phyloP scores from a whole-genome alignment of 306 rosid genomes.

The Herpetospermum pedunculosum region DNA sequence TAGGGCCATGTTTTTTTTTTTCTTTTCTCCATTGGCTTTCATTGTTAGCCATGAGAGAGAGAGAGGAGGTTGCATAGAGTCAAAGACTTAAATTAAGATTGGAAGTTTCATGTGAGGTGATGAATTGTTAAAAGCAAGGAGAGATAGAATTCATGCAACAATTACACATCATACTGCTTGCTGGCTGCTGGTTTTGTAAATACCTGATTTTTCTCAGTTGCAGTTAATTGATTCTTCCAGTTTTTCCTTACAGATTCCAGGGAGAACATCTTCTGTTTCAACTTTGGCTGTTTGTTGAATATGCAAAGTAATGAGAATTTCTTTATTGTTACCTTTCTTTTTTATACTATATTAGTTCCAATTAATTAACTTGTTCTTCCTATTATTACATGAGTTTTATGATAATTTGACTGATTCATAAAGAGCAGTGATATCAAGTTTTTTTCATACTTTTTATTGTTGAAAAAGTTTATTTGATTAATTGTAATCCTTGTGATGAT shows the following conservation, averaged over 20 bases:
- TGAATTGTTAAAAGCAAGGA: conserved; percentile 8
- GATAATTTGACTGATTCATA: too few species aligned
- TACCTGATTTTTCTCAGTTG: conserved; percentile 22
- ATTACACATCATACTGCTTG: conserved; percentile 11
- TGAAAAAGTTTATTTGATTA: too few species aligned
- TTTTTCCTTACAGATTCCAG: background rate
- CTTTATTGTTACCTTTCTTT: background rate
- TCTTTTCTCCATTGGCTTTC: background rate
- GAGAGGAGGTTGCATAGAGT: conserved; percentile 2
- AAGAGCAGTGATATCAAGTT: too few species aligned
- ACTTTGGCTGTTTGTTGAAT: background rate
- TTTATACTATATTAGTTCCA: too few species aligned
- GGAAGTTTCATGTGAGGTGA: conserved; percentile 5
- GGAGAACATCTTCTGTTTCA: background rate
- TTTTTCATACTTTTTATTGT: too few species aligned
- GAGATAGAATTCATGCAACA: conserved; percentile 23
- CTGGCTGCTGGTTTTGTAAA: conserved; percentile 33
- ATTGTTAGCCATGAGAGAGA: background rate
- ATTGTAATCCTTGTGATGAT: too few species aligned
- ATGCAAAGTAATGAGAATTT: background rate
- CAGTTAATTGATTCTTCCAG: conserved; percentile 15
- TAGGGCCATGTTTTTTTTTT: background rate
- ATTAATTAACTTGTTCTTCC: background rate
- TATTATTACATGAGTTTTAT: too few species aligned
- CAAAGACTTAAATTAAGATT: background rate